phyloP scores from a whole-genome alignment of 176 grass and related monocot genomes.

The Hsuehochloa calcarea region DNA sequence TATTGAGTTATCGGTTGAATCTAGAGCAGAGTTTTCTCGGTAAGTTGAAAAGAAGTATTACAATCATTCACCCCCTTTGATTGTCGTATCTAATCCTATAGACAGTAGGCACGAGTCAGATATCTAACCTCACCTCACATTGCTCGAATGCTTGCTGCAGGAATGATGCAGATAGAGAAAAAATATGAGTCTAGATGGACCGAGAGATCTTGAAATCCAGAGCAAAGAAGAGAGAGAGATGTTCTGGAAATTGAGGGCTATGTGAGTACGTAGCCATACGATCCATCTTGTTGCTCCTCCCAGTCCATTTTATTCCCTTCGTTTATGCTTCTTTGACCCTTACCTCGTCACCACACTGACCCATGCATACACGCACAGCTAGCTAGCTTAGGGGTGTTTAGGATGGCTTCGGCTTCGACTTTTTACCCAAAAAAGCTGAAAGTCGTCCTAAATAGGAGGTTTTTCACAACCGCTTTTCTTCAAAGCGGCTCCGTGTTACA shows the following conservation, averaged over 20 bases:
- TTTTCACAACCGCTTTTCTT: too few species aligned
- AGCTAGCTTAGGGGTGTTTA: too few species aligned
- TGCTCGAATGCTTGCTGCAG: background rate
- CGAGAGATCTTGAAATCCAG: conserved; percentile 27
- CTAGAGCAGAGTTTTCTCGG: too few species aligned
- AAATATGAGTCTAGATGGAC: too few species aligned
- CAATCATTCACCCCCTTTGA: too few species aligned
- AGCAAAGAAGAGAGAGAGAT: background rate
- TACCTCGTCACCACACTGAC: background rate
- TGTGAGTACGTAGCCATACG: background rate
- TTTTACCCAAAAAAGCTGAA: too few species aligned
- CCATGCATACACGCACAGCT: background rate
- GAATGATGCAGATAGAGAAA: background rate
- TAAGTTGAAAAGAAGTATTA: too few species aligned
- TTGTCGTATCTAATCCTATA: too few species aligned
- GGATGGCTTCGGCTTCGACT: too few species aligned
- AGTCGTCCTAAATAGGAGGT: too few species aligned
- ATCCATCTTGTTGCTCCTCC: background rate
- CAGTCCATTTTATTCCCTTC: background rate
- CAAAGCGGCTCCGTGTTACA: too few species aligned
- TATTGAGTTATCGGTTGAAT: too few species aligned
- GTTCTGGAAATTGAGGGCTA: conserved; percentile 36
- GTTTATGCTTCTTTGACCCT: conserved; percentile 14
- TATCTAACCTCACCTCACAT: conserved; percentile 30
- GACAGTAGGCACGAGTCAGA: conserved; percentile 32